Evolutionary conservation across 2,329 filamentous ascomycete genomes (phyloP), one percentile per base, ranked within the genome.

Genomic region (Hypoxylon sp.): DNA sequence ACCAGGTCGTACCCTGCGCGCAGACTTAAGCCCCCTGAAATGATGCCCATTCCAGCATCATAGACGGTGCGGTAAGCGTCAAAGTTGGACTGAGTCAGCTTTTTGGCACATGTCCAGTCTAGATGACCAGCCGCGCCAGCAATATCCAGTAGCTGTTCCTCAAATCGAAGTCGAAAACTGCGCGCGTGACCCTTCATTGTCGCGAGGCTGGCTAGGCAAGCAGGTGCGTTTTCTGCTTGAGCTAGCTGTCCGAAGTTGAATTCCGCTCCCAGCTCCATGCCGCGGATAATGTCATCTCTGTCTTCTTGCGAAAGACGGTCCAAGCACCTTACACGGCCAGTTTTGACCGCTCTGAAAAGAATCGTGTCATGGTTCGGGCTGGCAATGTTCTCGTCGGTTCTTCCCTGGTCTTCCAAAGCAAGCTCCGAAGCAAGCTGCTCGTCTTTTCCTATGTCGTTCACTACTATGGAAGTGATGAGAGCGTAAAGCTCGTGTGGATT

Each of bases 361-460:
- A 79, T 67, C 32, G 70, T 66, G 53, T 78, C 77, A 60, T 79
- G 78, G 55, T 80, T 75, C 3, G 61, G 9, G 1, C 53, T 32
- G 7, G 68, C 63, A 50, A 74, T 68, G 23, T 75, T 67, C 12
- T 74, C 46, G 29, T 65, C 70, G 1, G 60, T 71, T 19, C 37
- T 41, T 3, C 37, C 21, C n/a, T 54, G 12, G n/a, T 65, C 67
- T 16, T 73, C 69, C 0, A 19, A 8, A n/a, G 74, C 74, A 2
- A 81, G 73, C 29, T 73, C 69, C 0, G 23, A 6, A 16, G 74
- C 74, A 2, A 81, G 73, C 32, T 70, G 47, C 1, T 74, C 64
- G 37, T 80, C 77, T 58, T 80, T 81, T 25, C 79, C 78, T 14
- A 80, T 69, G 57, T 80, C 78, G 50, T 80, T 78, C 53, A 80